These are phyloP conservation scores for Corymbia maculata DNA, from an alignment of 345 rosid genomes.

Conservation along the genomic window DNA sequence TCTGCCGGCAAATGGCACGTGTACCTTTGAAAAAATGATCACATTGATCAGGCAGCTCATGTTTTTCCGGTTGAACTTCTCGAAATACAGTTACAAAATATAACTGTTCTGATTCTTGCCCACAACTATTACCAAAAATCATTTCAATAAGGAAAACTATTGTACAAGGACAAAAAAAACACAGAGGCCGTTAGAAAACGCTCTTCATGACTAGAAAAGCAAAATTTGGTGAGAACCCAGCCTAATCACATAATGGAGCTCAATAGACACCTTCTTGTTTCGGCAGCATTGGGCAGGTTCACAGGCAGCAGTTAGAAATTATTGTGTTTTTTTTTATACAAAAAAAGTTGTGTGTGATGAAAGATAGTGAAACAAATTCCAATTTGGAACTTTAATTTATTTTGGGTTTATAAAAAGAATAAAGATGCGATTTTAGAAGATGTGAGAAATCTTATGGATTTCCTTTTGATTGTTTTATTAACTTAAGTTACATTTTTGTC, in stretches of 20 bases:
- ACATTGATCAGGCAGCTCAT: not conserved
- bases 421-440: not conserved
- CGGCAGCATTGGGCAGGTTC: not conserved
- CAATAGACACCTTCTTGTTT: not conserved
- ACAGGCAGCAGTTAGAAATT: not conserved
- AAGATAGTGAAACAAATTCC: not conserved
- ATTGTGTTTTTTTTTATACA: not conserved
- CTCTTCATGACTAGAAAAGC: not conserved
- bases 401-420: not conserved
- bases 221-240: not conserved
- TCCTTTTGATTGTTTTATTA: not conserved
- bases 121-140: not conserved
- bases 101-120: not conserved
- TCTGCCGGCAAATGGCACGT: not conserved
- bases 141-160: not conserved
- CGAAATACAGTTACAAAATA: not conserved
- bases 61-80: not conserved
- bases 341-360: not conserved
- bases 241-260: not conserved
- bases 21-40: not conserved
- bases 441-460: not conserved
- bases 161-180: not conserved
- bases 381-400: not conserved
- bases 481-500: not conserved
- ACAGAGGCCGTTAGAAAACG: not conserved